These are phyloP conservation scores for Aspergillus haitiensis DNA, from an alignment of 495 filamentous ascomycete species.

Conservation along the genomic window DNA sequence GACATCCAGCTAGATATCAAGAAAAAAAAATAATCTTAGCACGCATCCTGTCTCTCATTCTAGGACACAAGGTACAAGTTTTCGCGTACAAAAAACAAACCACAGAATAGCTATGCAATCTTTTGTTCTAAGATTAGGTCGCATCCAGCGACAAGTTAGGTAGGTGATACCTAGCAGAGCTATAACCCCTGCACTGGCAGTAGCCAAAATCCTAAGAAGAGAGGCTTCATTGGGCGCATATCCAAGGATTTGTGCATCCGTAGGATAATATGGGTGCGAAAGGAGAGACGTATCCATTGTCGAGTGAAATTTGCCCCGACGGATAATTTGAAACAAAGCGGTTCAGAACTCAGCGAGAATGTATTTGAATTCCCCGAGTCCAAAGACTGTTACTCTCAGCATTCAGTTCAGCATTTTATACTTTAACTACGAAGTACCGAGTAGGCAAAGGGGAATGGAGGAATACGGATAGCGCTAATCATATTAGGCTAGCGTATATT, in stretches of 20 bases:
- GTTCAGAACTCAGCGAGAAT: no score
- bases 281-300: slow-evolving; percentile 25
- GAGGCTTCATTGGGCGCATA: slow-evolving; percentile 63
- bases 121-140: slow-evolving; percentile 44
- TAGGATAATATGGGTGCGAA: slow-evolving; percentile 72
- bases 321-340: not conserved
- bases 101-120: slow-evolving; percentile 63
- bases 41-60: not conserved
- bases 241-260: slow-evolving; percentile 56
- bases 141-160: slow-evolving; percentile 44
- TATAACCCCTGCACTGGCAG: slow-evolving; percentile 52
- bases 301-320: not conserved
- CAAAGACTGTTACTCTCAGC: not conserved
- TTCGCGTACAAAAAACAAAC: slow-evolving; percentile 62
- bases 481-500: slow-evolving; percentile 16
- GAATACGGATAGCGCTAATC: slow-evolving; percentile 16
- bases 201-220: slow-evolving; percentile 52
- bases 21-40: slow-evolving; percentile 7
- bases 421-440: no score
- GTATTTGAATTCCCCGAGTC: not conserved
- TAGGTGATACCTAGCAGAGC: slow-evolving; percentile 54
- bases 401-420: no score
- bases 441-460: not conserved
- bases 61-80: not conserved
- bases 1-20: slow-evolving; percentile 51